phyloP scores from a whole-genome alignment of 257 asterid species.

The Osmanthus fragrans region DNA sequence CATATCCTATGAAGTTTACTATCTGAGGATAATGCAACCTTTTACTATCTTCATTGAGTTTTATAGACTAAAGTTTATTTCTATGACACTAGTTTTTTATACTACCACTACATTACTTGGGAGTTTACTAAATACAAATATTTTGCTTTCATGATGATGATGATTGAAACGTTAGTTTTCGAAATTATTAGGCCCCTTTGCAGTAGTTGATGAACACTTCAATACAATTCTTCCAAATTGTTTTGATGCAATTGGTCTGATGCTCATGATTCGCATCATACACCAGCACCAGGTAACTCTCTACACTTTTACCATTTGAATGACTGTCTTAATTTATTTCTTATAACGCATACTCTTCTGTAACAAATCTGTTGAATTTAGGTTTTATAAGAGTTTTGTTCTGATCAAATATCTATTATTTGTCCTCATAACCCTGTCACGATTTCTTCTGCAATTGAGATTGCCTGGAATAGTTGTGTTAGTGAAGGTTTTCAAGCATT shows the following conservation, averaged over 20 bases:
- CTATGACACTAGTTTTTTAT: background rate
- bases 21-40: background rate
- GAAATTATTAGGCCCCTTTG: conserved; percentile 73
- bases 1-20: background rate
- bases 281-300: conserved; percentile 92
- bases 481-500: background rate
- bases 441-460: background rate
- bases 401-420: background rate
- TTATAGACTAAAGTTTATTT: background rate
- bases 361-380: background rate
- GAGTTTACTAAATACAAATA: background rate
- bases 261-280: conserved; percentile 98
- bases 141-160: background rate
- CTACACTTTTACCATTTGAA: conserved; percentile 13
- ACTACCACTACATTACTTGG: background rate
- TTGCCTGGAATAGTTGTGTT: background rate
- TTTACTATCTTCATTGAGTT: background rate
- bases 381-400: background rate
- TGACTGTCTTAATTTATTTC: background rate
- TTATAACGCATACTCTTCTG: background rate
- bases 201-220: conserved; percentile 88
- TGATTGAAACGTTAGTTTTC: conserved; percentile 33
- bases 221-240: conserved; percentile 80
- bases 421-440: background rate
- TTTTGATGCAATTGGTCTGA: conserved; percentile 93